These are phyloP conservation scores for Rosa hybrid DNA, from an alignment of 331 rosid species.

Conservation along the genomic window DNA sequence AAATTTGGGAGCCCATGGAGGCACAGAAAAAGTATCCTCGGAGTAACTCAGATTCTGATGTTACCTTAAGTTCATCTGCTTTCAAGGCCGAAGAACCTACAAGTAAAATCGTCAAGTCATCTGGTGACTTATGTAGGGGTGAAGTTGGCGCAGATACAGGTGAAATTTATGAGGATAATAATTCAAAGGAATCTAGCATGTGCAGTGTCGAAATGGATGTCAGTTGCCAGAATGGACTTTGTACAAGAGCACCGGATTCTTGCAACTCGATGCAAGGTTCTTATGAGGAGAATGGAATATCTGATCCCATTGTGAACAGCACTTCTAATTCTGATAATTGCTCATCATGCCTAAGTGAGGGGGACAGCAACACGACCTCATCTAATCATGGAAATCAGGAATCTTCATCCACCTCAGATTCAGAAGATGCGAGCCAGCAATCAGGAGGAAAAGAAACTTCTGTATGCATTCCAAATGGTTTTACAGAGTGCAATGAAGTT, in stretches of 20 bases:
- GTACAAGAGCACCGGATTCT: conserved; percentile 43
- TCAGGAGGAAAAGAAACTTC: conserved; percentile 67
- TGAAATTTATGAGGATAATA: conserved; percentile 46
- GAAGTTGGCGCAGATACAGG: conserved; percentile 39
- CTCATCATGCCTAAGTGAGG: conserved; percentile 90
- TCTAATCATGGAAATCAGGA: conserved; percentile 79
- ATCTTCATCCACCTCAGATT: conserved; percentile 84
- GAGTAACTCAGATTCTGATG: conserved; percentile 74
- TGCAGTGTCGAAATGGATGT: conserved; percentile 39
- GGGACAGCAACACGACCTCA: conserved; percentile 68
- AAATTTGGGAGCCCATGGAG: conserved; percentile 90
- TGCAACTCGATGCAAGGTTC: conserved; percentile 41
- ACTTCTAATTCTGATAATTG: conserved; percentile 67
- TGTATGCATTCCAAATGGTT: conserved; percentile 46
- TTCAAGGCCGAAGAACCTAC: conserved; percentile 47
- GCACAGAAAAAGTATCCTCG: conserved; percentile 67
- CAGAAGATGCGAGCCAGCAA: conserved; percentile 86
- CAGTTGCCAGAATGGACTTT: conserved; percentile 44
- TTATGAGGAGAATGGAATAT: conserved; percentile 45
- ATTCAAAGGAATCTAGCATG: conserved; percentile 45
- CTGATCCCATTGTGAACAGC: conserved; percentile 48
- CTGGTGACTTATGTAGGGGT: conserved; percentile 34
- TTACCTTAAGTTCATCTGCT: conserved; percentile 45
- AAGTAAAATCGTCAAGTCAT: conserved; percentile 42
- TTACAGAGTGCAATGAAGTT: conserved; percentile 51